phyloP scores from a whole-genome alignment of 179 eudicot genomes.

The Camellia oleifera region DNA sequence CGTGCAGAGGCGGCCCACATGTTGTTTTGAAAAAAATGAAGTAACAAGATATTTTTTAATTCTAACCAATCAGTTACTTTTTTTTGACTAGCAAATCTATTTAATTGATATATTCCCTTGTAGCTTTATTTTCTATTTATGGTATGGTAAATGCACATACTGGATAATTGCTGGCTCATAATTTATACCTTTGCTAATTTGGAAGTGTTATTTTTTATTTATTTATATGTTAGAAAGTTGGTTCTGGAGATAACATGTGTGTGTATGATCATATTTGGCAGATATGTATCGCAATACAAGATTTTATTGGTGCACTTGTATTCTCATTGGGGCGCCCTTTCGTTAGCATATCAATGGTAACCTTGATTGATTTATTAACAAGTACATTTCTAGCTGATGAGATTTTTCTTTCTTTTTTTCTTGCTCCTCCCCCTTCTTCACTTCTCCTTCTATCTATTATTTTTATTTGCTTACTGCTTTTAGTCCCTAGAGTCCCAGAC shows the following conservation, averaged over 20 bases:
- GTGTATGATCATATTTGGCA: constrained; percentile 34
- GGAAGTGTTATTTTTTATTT: not conserved
- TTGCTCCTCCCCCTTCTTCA: not conserved
- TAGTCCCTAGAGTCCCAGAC: not conserved
- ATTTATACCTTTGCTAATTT: not conserved
- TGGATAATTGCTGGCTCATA: not conserved
- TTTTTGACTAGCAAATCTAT: no score
- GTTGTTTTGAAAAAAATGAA: no score
- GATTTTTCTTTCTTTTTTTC: no score
- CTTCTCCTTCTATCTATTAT: not conserved
- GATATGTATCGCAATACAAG: constrained; percentile 83
- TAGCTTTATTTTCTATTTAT: not conserved
- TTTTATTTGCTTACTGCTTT: not conserved
- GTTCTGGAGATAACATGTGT: constrained; percentile 1
- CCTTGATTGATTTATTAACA: no score
- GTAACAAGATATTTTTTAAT: no score
- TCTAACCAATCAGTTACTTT: no score
- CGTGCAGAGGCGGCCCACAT: no score
- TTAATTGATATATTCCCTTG: not conserved
- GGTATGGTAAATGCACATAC: not conserved
- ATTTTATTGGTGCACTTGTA: constrained; percentile 71
- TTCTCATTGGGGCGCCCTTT: constrained; percentile 73
- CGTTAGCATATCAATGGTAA: constrained; percentile 82
- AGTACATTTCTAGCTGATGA: no score
- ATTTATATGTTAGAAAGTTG: not conserved